Percentiles rank a stretch among this genome's conserved stretches.
phyloP scores from a whole-genome alignment of 345 rosid species.

The Chamaenerion angustifolium region DNA sequence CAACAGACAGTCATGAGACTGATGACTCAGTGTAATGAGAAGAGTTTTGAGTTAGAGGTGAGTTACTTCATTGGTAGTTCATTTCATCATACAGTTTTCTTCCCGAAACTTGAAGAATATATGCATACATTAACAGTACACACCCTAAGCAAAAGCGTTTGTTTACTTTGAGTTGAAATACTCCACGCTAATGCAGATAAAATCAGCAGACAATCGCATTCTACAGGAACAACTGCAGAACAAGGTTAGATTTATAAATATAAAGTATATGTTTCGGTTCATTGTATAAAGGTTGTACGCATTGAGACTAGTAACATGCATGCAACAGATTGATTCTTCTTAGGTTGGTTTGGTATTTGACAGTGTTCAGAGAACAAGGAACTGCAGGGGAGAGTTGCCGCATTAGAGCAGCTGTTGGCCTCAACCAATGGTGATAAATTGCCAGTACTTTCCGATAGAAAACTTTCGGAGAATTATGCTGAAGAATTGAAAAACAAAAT shows the following conservation, averaged over 20 bases:
- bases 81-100: background rate
- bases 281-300: no score
- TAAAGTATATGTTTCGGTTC: no score
- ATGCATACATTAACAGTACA: no score
- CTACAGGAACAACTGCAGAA: constrained; percentile 92
- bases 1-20: constrained; percentile 76
- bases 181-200: constrained; percentile 40
- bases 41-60: constrained; percentile 95
- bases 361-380: constrained; percentile 79
- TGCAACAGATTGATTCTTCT: constrained; percentile 2
- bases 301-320: no score
- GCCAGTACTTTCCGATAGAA: constrained; percentile 26
- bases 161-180: background rate
- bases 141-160: background rate
- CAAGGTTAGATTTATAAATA: constrained; percentile 33
- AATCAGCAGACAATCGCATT: constrained; percentile 91
- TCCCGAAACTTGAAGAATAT: background rate
- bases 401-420: constrained; percentile 56
- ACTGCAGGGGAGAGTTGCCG: constrained; percentile 60
- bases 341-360: constrained; percentile 1
- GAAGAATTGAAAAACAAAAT: constrained; percentile 66
- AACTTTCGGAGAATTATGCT: constrained; percentile 30
- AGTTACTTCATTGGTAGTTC: constrained; percentile 3
- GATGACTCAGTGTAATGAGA: constrained; percentile 93
- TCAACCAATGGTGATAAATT: constrained; percentile 33